Percentiles rank a stretch among this genome's conserved stretches.
These are phyloP conservation scores for Monilinia fructigena DNA, from an alignment of 2,329 filamentous ascomycete genomes.

Conservation along the genomic window DNA sequence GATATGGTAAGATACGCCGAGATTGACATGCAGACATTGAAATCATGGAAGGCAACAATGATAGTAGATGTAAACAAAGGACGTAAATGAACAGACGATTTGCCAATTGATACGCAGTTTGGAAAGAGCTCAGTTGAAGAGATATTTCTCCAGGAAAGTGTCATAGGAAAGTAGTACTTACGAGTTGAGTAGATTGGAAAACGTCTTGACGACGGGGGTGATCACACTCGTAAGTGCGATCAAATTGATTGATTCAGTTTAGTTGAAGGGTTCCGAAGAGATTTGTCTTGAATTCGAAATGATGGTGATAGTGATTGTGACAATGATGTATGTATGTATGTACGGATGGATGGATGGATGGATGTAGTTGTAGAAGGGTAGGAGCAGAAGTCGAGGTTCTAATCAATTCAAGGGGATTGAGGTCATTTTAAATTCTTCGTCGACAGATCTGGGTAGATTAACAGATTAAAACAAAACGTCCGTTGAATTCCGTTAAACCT, in stretches of 20 bases:
- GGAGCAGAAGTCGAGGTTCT: too few species aligned
- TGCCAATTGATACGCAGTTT: too few species aligned
- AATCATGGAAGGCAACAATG: not conserved
- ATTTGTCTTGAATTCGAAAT: not conserved
- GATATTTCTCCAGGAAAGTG: too few species aligned
- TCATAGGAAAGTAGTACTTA: slow-evolving; percentile 50
- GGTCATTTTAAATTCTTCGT: slow-evolving; percentile 3
- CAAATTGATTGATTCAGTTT: slow-evolving; percentile 24
- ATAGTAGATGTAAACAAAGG: slow-evolving; percentile 6
- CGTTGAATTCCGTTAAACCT: not conserved
- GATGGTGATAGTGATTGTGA: not conserved
- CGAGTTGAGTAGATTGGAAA: slow-evolving; percentile 98
- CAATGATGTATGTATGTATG: too few species aligned
- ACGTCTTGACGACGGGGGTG: slow-evolving; percentile 78
- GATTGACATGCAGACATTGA: not conserved
- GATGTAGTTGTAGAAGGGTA: not conserved
- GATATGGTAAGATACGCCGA: not conserved
- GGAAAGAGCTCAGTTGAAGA: not conserved
- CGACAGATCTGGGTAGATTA: too few species aligned
- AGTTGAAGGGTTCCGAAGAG: slow-evolving; percentile 15
- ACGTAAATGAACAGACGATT: not conserved
- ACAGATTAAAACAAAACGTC: not conserved
- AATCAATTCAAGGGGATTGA: not conserved
- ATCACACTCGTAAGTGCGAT: slow-evolving; percentile 40
- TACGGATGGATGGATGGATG: too few species aligned